These are phyloP conservation scores for Candida corydali DNA, from an alignment of 805 yeast species.

Conservation along the genomic window DNA sequence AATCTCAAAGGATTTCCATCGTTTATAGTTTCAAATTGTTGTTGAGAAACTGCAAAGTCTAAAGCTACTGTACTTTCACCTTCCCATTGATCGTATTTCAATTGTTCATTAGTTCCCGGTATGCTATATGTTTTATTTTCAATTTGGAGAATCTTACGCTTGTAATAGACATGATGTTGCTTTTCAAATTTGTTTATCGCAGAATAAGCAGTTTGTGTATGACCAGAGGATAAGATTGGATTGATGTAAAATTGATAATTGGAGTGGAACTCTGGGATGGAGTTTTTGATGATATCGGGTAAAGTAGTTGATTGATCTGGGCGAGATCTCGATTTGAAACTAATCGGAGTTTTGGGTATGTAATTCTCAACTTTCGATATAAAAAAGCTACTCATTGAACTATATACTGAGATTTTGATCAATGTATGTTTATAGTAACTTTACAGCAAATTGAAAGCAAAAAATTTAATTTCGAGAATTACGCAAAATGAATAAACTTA, in stretches of 20 bases:
- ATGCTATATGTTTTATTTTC: conserved; percentile 23
- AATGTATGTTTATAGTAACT: no score
- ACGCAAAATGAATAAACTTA: no score
- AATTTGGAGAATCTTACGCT: conserved; percentile 36
- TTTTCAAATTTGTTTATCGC: conserved; percentile 41
- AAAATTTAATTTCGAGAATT: no score
- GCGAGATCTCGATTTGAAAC: conserved; percentile 13
- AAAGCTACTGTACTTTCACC: conserved; percentile 46
- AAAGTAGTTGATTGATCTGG: conserved; percentile 12
- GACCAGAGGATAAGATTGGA: conserved; percentile 47
- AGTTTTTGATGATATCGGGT: conserved; percentile 28
- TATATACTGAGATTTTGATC: no score
- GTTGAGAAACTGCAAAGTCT: conserved; percentile 36
- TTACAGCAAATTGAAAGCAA: no score
- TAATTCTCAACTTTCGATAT: conserved; percentile 22
- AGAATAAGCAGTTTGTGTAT: conserved; percentile 47
- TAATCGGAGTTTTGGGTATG: conserved; percentile 21
- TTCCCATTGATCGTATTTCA: conserved; percentile 37
- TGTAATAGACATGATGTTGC: conserved; percentile 41
- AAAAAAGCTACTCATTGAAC: conserved; percentile 9
- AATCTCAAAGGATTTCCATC: conserved; percentile 21
- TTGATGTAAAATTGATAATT: conserved; percentile 38
- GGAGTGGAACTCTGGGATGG: conserved; percentile 38
- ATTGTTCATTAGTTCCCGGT: conserved; percentile 18
- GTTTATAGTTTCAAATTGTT: not conserved